phyloP scores from a whole-genome alignment of 768 basidiomycete genomes.

The Leccinum aurantiacum region DNA sequence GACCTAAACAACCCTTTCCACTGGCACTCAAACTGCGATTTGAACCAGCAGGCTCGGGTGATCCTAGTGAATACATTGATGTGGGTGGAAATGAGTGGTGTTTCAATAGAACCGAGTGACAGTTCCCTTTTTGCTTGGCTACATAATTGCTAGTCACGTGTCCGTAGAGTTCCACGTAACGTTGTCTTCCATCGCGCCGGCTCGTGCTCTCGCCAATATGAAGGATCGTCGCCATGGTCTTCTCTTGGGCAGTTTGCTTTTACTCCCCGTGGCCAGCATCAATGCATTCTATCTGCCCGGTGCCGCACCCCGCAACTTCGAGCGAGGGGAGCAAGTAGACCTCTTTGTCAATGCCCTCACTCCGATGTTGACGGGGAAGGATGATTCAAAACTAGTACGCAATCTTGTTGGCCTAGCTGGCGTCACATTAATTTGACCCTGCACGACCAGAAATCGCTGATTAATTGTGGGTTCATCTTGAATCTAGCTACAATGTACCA shows the following conservation, averaged over 20 bases:
- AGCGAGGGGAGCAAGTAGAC: conserved; percentile 67
- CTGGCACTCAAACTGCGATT: too few relatives aligned
- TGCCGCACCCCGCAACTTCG: conserved; percentile 85
- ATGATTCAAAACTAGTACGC: conserved; percentile 74
- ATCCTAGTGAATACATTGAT: too few relatives aligned
- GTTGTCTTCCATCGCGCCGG: background rate
- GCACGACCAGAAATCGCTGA: conserved; percentile 73
- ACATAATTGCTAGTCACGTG: conserved; percentile 20
- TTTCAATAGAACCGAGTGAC: too few relatives aligned
- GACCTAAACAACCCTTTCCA: too few relatives aligned
- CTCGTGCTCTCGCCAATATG: conserved; percentile 20
- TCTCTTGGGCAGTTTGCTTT: conserved; percentile 18
- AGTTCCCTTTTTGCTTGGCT: too few relatives aligned
- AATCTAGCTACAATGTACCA: background rate
- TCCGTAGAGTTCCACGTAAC: conserved; percentile 6
- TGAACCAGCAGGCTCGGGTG: too few relatives aligned
- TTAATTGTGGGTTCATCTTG: conserved; percentile 60
- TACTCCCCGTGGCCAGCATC: conserved; percentile 21
- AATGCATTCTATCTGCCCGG: conserved; percentile 90
- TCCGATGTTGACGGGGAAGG: conserved; percentile 70
- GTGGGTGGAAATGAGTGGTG: too few relatives aligned
- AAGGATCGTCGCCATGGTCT: conserved; percentile 7
- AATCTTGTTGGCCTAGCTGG: background rate
- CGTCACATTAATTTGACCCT: conserved; percentile 7
- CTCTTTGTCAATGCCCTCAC: conserved; percentile 88